Base-by-base conservation (phyloP, 495 filamentous ascomycete genomes). In the Staphylotrichum longicolle region DNA sequence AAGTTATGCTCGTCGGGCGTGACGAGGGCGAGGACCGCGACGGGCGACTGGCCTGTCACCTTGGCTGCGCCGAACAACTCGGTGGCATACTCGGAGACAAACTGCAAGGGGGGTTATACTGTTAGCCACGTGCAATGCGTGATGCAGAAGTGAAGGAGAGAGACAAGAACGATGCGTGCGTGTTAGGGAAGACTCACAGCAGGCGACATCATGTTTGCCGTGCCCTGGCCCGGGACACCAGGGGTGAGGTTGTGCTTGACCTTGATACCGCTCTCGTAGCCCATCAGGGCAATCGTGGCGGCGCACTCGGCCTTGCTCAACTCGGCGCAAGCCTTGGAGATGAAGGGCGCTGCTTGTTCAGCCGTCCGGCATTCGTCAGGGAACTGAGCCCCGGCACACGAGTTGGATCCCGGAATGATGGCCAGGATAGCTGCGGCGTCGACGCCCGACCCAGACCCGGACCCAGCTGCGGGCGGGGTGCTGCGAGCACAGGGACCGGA, bases 161-260 rank as follows among this genome's bases (percentile, higher is more conserved):
- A n/a, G 39, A 15, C 5, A 39, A 35, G 39, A 54, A 66, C 20
- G 20, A 27, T 27, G 20, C 1, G 20, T 27, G 20, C 20, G 20
- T 27, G 20, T 27, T 27, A 27, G 20, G 20, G 20, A 27, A 27
- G 7, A 30, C 57, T 32, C 55, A 68, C 66, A 10, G 72, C 57
- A 14, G 80, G 73, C 58, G 75, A 80, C 78, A 90, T 87, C 90
- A 94, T 92, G 70, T 91, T 91, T 30, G 86, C 81, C 0, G 90
- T 95, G 20, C 91, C 91, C 70, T 96, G 89, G 1, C 90, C 91
- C 63, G 80, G 41, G 57, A 71, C 40, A 4, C 85, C 80, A 6
- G 89, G 86, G 58, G 69, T 81, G 8, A 70, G 34, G 50, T 90
- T 89, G 66, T 78, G 78, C 65, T 85, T 90, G 76, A 80, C 88